Base-by-base conservation (phyloP, 345 rosid species). In the Acer yangbiense region DNA sequence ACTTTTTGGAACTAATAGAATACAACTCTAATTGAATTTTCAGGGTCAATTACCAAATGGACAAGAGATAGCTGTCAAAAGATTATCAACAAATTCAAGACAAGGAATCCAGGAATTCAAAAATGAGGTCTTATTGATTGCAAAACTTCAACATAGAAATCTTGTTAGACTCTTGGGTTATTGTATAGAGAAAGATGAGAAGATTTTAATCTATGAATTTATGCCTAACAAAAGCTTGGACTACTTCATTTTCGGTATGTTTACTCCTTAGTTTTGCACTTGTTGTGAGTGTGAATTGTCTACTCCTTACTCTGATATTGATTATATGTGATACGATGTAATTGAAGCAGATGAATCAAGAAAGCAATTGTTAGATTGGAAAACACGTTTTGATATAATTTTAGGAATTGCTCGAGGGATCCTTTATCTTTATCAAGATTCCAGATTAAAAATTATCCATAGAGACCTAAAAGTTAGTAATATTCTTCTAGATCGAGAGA, bases 361-460 rank as follows among this genome's bases (percentile, higher is more conserved):
- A 4, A 72, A 72, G 76, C 1, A 1, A 9, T 2, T 23, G 1
- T 44, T 73, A 25, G 16, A 61, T 16, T 77, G 81, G 81, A 48
- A 4, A n/a, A 74, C 14, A 62, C 75, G 81, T 25, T 27, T 25
- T 27, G 67, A 73, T 7, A 77, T 81, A 3, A 66, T 72, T 23
- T 14, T 10, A 11, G 73, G 81, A 50, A 74, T 77, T 50, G 81
- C 81, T 62, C 72, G 68, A 39, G 72, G 75, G 32, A 65, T 82
- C 2, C 4, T 78, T 20, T 78, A 82, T 67, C 68, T 82, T 10
- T 80, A 78, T 68, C 52, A 78, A 62, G 79, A 82, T 72, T 82
- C 77, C 0, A 71, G 71, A 1, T 25, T 78, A 69, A 70, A 54
- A 67, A 67, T 76, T 54, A 65, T 79, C 9, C 78, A 78, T 46